These are phyloP conservation scores for Colletotrichum sojae DNA, from an alignment of 2,329 filamentous ascomycete species.

Conservation along the genomic window DNA sequence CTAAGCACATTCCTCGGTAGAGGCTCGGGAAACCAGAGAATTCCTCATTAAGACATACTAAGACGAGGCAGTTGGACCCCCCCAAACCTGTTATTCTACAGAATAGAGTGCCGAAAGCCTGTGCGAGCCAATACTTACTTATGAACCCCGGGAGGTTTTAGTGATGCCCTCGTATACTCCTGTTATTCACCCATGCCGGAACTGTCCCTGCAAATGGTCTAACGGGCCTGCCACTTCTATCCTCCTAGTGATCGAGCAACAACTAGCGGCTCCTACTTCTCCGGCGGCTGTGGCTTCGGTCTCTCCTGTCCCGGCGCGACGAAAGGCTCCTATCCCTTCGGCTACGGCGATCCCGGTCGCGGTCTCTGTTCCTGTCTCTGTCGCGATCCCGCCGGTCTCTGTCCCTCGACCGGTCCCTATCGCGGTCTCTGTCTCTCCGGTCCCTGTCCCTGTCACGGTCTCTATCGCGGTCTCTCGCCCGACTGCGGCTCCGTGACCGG, in stretches of 20 bases:
- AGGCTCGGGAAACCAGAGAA: no score
- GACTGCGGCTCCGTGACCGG: constrained; percentile 53
- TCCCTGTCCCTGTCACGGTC: constrained; percentile 49
- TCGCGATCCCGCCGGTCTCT: constrained; percentile 52
- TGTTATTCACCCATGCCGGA: no score
- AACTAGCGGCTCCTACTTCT: constrained; percentile 23
- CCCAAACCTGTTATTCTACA: no score
- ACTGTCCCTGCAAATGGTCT: no score
- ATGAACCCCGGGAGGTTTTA: no score
- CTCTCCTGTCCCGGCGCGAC: constrained; percentile 25
- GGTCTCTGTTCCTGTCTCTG: constrained; percentile 47
- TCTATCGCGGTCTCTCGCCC: constrained; percentile 52
- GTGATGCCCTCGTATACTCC: no score
- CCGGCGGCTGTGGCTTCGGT: constrained; percentile 21
- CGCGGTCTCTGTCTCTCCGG: constrained; percentile 46
- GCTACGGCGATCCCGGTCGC: constrained; percentile 32
- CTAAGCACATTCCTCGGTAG: no score
- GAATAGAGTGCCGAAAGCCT: no score
- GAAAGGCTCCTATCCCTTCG: constrained; percentile 30
- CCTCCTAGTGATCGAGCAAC: neutral
- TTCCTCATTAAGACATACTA: no score
- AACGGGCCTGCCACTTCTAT: no score
- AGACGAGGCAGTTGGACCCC: no score
- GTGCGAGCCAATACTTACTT: no score
- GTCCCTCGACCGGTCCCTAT: constrained; percentile 50